Conservation (phyloP, 2,329 filamentous ascomycete species). For the Aspergillus ruber region DNA sequence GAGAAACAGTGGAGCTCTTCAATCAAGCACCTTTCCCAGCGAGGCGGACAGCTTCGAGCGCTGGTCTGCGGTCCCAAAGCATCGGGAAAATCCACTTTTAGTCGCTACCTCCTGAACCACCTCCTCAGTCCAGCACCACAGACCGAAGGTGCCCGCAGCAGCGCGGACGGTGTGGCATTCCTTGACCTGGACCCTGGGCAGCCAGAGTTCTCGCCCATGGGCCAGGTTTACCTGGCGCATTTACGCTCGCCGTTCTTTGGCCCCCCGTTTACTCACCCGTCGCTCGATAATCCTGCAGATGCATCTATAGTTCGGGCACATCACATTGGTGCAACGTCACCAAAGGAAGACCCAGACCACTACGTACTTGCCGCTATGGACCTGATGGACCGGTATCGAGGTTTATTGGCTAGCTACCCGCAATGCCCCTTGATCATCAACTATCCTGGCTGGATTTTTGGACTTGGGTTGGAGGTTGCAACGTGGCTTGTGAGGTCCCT, state of each 20-base stretch:
- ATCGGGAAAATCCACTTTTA: constrained; percentile 56
- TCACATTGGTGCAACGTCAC: constrained; percentile 46
- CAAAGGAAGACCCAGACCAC: constrained; percentile 53
- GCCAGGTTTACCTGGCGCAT: constrained; percentile 52
- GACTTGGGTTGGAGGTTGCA: constrained; percentile 45
- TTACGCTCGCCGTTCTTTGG: constrained; percentile 48
- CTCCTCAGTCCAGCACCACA: constrained; percentile 40
- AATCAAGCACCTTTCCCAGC: constrained; percentile 39
- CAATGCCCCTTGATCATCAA: constrained; percentile 51
- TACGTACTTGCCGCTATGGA: constrained; percentile 49
- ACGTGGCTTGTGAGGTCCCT: constrained; percentile 41
- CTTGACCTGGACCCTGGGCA: constrained; percentile 56
- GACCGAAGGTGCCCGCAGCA: constrained; percentile 21
- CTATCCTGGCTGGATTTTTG: constrained; percentile 51
- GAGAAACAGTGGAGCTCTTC: constrained; percentile 39
- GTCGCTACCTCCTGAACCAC: constrained; percentile 50
- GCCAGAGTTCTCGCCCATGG: constrained; percentile 54
- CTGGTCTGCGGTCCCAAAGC: constrained; percentile 51
- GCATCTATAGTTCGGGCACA: constrained; percentile 45
- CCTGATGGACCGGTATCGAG: constrained; percentile 45
- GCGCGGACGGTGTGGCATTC: constrained; percentile 43
- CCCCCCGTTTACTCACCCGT: constrained; percentile 51
- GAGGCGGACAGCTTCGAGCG: constrained; percentile 33
- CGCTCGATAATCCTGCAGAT: constrained; percentile 25
- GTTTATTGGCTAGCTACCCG: constrained; percentile 33